These are phyloP conservation scores for Macrophomina pseudophaseolina DNA, from an alignment of 2,329 filamentous ascomycete species.

Conservation along the genomic window DNA sequence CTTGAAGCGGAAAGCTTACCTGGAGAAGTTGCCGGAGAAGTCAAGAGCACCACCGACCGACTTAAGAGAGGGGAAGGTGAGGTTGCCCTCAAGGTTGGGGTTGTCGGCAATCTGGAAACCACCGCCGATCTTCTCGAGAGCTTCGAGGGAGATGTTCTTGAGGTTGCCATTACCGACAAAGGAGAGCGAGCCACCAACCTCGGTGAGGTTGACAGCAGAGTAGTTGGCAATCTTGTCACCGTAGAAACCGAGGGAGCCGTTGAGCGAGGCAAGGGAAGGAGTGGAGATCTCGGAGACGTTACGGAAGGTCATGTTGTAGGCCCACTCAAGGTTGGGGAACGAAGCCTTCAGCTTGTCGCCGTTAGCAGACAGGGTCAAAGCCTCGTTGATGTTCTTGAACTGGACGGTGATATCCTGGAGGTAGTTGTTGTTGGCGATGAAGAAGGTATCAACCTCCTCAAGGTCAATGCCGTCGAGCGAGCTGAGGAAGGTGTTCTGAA, in stretches of 20 bases:
- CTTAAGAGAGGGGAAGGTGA: slow-evolving; percentile 70
- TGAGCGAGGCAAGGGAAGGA: slow-evolving; percentile 74
- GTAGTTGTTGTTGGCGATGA: slow-evolving; percentile 89
- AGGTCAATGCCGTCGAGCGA: slow-evolving; percentile 83
- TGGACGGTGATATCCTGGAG: slow-evolving; percentile 77
- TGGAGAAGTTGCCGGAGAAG: slow-evolving; percentile 81
- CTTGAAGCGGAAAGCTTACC: slow-evolving; percentile 61
- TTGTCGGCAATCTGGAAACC: slow-evolving; percentile 91
- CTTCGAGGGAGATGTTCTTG: slow-evolving; percentile 76
- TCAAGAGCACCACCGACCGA: slow-evolving; percentile 79
- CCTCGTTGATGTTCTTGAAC: slow-evolving; percentile 74
- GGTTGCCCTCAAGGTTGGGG: slow-evolving; percentile 69
- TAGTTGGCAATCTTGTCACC: slow-evolving; percentile 72
- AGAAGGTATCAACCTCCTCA: slow-evolving; percentile 70
- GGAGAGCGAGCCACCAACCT: slow-evolving; percentile 63
- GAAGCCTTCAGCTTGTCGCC: slow-evolving; percentile 71
- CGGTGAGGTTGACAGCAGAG: slow-evolving; percentile 72
- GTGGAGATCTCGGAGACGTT: slow-evolving; percentile 77
- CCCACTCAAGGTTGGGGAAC: slow-evolving; percentile 79
- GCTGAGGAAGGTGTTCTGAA: slow-evolving; percentile 85
- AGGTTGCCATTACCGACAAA: slow-evolving; percentile 63
- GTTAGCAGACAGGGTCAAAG: slow-evolving; percentile 80
- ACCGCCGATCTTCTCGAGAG: slow-evolving; percentile 72
- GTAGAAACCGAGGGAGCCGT: slow-evolving; percentile 83
- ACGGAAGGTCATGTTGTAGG: slow-evolving; percentile 80